A percentile compares a stretch with the other conserved stretches of the same genome.
Conservation (phyloP, 2,329 filamentous ascomycete species). For the Tolypocladium tropicale region DNA sequence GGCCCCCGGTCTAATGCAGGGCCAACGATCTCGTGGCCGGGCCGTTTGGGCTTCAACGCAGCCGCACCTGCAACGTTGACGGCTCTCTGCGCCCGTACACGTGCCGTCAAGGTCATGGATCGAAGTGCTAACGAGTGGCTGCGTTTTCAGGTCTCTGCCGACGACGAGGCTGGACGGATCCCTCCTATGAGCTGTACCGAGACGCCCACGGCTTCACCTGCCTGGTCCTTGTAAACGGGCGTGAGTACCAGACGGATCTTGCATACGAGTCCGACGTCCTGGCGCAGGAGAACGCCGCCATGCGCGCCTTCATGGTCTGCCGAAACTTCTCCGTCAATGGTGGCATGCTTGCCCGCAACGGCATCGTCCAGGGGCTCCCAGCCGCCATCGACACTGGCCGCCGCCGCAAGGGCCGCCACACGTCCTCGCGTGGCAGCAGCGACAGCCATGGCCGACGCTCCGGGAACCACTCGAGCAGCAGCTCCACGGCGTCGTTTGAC, state of each 20-base stretch:
- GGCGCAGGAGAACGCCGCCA: conserved; percentile 87
- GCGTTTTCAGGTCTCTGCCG: conserved; percentile 68
- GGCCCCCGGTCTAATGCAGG: background rate
- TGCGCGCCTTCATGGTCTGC: conserved; percentile 95
- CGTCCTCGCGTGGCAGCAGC: conserved; percentile 35
- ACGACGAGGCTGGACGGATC: conserved; percentile 87
- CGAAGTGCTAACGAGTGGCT: conserved; percentile 22
- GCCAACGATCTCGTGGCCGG: background rate
- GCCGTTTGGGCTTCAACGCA: background rate
- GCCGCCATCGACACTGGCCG: conserved; percentile 37
- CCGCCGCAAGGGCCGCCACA: conserved; percentile 41
- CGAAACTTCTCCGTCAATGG: conserved; percentile 96
- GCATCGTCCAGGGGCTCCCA: conserved; percentile 56
- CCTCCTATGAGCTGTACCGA: conserved; percentile 74
- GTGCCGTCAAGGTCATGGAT: background rate
- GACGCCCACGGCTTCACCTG: conserved; percentile 72
- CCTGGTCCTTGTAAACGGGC: conserved; percentile 88
- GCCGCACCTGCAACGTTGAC: background rate
- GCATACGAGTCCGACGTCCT: conserved; percentile 72
- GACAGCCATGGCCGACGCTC: conserved; percentile 38
- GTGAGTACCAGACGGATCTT: conserved; percentile 88
- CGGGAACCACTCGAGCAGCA: conserved; percentile 51
- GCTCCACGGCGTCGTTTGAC: conserved; percentile 50
- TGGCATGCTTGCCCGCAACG: conserved; percentile 70
- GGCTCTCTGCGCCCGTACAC: background rate